Base-by-base conservation (phyloP, 2,329 filamentous ascomycete species). In the Penicillium verrucosum region DNA sequence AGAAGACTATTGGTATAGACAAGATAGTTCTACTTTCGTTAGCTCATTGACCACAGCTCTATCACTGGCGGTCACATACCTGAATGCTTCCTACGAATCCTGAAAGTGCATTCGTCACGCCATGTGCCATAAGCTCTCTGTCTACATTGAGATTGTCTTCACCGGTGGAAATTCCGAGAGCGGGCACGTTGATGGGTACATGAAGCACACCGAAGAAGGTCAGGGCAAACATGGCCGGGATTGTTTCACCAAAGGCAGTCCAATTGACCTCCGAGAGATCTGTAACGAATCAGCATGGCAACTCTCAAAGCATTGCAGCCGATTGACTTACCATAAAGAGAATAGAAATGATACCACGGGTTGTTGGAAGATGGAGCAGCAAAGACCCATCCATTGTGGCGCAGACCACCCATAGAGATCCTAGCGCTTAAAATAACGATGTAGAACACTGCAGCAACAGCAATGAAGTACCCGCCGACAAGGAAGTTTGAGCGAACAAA, bases 1-100 rank as follows among this genome's bases (percentile, higher is more conserved):
- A 99, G 86, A n/a, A 96, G 84, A 61, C 92, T 97, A 71, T 99
- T 99, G 57, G 93, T 93, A 68, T 97, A 99, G 0, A 99, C 94
- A 1, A 99, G 83, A 69, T 99, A 99, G 73, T 99, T 99, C 75
- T 95, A 83, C 14, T 12, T n/a, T 25, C 23, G 59, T 75, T 59
- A 71, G 73, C 67, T 45, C 47, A 32, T 23, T 44, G 3, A 5
- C n/a, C 21, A 46, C 12, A 29, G 27, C 16, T 34, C 37, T 5
- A 30, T 5, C 8, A 23, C 46, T 14, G 14, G 32, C 11, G 16
- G 43, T n/a, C 34, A 49, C 45, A 48, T 70, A 82, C 81, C 75
- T 88, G 85, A 57, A 99, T 95, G 69, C 92, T 97, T 12, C 94
- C 94, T 12, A 85, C 80, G 60, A 88, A 84, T 3, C 94, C 94